Conservation (phyloP, 2,329 filamentous ascomycete genomes). For the Penicillium griseofulvum region DNA sequence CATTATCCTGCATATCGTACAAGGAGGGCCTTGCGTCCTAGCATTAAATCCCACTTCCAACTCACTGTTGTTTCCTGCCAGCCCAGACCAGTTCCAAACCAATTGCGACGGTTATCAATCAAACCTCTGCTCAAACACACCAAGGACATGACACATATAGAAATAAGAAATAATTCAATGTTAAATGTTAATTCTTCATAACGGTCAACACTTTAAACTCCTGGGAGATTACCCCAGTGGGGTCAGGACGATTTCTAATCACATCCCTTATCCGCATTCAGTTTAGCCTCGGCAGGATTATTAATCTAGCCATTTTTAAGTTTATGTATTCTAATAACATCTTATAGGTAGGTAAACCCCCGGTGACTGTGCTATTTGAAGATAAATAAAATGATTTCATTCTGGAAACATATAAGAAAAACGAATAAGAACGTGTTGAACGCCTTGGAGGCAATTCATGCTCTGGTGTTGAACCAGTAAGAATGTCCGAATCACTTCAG, state of each 20-base stretch:
- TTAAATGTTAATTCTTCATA: neutral
- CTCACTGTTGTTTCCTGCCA: neutral
- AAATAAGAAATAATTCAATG: neutral
- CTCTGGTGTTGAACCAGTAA: constrained; percentile 15
- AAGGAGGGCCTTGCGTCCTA: neutral
- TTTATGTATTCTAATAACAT: neutral
- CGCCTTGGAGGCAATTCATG: neutral
- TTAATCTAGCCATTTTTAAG: no score
- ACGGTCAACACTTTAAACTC: neutral
- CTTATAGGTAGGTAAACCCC: no score
- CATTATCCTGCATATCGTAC: neutral
- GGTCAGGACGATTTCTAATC: neutral
- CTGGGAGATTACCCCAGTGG: no score
- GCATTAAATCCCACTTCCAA: neutral
- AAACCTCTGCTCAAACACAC: neutral
- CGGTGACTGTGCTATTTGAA: neutral
- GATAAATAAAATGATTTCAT: neutral
- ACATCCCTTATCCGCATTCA: neutral
- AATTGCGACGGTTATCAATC: neutral
- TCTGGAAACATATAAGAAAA: neutral
- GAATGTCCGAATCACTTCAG: constrained; percentile 19
- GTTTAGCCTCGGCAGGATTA: constrained; percentile 8
- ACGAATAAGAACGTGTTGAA: neutral
- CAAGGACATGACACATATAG: neutral
- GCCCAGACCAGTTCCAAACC: neutral